A percentile compares a stretch with the other conserved stretches of the same genome.
phyloP scores from a whole-genome alignment of 1,139 yeast genomes.

The Suzukiozyma palmioleophila region DNA sequence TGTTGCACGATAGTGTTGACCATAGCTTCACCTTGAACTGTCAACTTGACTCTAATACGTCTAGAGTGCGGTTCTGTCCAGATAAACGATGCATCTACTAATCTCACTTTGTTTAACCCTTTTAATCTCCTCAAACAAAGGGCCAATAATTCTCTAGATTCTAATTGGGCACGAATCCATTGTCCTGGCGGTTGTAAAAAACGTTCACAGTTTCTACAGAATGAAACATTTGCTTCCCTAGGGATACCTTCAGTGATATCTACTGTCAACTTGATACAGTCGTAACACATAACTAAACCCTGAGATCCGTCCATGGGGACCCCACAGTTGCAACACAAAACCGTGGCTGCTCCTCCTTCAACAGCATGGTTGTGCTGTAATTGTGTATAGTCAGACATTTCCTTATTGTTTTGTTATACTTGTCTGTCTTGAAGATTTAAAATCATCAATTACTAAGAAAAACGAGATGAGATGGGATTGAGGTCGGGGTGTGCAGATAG shows the following conservation, averaged over 20 bases:
- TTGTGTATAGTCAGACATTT: slow-evolving; percentile 51
- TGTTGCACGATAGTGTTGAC: slow-evolving; percentile 91
- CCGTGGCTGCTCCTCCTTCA: slow-evolving; percentile 62
- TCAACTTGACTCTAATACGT: slow-evolving; percentile 81
- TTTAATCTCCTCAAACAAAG: slow-evolving; percentile 82
- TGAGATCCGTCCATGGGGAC: slow-evolving; percentile 94
- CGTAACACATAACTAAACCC: slow-evolving; percentile 95
- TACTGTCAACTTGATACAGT: slow-evolving; percentile 89
- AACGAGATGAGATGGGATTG: too few relatives aligned
- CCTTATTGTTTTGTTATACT: too few relatives aligned
- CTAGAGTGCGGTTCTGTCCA: slow-evolving; percentile 99
- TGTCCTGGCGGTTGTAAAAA: slow-evolving; percentile 92
- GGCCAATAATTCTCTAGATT: slow-evolving; percentile 88
- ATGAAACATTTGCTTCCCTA: slow-evolving; percentile 86
- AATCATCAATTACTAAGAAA: too few relatives aligned
- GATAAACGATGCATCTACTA: slow-evolving; percentile 89
- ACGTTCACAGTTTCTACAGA: slow-evolving; percentile 96
- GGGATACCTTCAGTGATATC: slow-evolving; percentile 96
- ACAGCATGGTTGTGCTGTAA: slow-evolving; percentile 26
- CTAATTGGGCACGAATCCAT: slow-evolving; percentile 89
- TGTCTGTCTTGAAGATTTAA: too few relatives aligned
- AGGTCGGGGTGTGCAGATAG: too few relatives aligned
- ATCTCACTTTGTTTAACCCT: slow-evolving; percentile 82
- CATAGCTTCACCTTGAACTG: slow-evolving; percentile 97
- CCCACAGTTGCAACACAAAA: slow-evolving; percentile 97